Percentiles rank a stretch among this genome's conserved stretches.
Evolutionary conservation across 2,329 filamentous ascomycete genomes (phyloP).

Genomic region (Aspergillus sojae): DNA sequence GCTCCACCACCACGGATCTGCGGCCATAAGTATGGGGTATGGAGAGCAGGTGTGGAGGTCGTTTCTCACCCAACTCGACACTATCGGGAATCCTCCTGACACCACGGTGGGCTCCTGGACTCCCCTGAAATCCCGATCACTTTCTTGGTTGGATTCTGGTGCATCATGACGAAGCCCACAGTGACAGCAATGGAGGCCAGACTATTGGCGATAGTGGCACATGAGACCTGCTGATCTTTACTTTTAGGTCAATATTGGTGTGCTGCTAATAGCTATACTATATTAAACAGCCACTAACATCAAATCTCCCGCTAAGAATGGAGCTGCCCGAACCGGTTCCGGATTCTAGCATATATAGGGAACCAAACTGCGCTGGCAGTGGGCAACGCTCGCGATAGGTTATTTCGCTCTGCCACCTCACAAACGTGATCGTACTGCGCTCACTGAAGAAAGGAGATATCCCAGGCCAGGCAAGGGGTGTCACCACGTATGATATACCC

Average conservation of each 20-base stretch:
- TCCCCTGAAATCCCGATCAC: not conserved
- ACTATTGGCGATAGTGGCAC: constrained; percentile 9
- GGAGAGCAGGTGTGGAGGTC: constrained; percentile 6
- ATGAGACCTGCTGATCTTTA: constrained; percentile 1
- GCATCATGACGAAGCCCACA: not conserved
- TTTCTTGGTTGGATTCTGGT: not conserved
- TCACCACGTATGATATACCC: constrained; percentile 5
- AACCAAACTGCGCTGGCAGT: constrained; percentile 1
- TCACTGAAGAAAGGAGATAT: constrained; percentile 3
- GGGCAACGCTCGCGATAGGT: not conserved
- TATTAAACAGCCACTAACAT: constrained; percentile 4
- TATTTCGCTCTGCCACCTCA: not conserved
- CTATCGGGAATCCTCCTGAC: not conserved
- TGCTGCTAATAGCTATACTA: not conserved
- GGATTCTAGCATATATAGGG: not conserved
- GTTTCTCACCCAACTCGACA: not conserved
- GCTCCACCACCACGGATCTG: constrained; percentile 4
- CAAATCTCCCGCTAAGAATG: not conserved
- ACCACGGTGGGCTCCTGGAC: not conserved
- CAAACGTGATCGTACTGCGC: not conserved
- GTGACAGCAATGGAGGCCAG: not conserved
- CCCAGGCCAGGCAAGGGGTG: not conserved
- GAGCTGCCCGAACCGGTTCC: not conserved
- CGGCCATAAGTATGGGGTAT: constrained; percentile 3
- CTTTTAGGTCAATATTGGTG: not conserved